Percentiles rank a stretch among this genome's conserved stretches.
Conservation (phyloP, 2,329 filamentous ascomycete species). For the Atkinsonella hypoxylon region DNA sequence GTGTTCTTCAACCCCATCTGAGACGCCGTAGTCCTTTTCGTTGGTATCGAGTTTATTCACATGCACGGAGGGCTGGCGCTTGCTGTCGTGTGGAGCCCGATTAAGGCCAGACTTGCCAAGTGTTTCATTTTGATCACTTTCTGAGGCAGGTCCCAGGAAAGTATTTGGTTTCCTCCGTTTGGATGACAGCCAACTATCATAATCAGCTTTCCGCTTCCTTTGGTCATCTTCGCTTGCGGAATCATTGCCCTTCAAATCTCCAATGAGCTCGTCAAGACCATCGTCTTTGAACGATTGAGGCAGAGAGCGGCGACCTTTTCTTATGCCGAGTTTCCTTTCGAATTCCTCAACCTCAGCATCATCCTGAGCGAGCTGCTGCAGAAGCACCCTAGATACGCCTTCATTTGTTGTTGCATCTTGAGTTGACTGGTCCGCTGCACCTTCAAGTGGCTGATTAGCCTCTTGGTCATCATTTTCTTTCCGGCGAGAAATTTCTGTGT, state of each 20-base stretch:
- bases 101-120: neutral
- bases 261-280: slow-evolving; percentile 68
- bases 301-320: slow-evolving; percentile 60
- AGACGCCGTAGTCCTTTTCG: neutral
- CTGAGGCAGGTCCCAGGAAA: slow-evolving; percentile 7
- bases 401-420: slow-evolving; percentile 17
- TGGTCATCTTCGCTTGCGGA: slow-evolving; percentile 43
- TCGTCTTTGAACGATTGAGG: slow-evolving; percentile 69
- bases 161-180: slow-evolving; percentile 30
- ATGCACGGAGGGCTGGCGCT: neutral
- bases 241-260: slow-evolving; percentile 40
- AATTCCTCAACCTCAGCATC: slow-evolving; percentile 80
- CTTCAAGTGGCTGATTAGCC: neutral
- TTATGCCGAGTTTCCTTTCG: slow-evolving; percentile 78
- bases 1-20: neutral
- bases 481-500: neutral
- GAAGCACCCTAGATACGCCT: slow-evolving; percentile 10
- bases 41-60: neutral
- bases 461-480: slow-evolving; percentile 9
- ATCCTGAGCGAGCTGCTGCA: slow-evolving; percentile 60
- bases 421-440: slow-evolving; percentile 14
- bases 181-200: slow-evolving; percentile 46
- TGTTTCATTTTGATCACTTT: neutral
- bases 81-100: neutral
- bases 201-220: slow-evolving; percentile 47